These are phyloP conservation scores for Chalaropsis ovoidea DNA, from an alignment of 2,329 filamentous ascomycete genomes.

Conservation along the genomic window DNA sequence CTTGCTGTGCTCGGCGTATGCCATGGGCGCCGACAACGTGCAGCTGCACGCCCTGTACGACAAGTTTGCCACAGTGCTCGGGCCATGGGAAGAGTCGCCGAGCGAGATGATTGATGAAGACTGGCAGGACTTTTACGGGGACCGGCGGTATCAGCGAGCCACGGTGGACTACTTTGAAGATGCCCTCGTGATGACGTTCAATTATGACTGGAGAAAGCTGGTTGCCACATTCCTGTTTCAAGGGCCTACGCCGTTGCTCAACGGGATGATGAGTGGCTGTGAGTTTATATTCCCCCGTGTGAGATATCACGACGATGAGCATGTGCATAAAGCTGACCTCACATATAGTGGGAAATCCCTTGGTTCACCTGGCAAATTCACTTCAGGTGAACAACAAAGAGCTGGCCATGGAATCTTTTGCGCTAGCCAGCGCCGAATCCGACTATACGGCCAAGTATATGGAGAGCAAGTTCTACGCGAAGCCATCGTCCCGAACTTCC, in stretches of 20 bases:
- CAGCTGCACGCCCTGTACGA: conserved; percentile 78
- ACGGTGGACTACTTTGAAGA: conserved; percentile 96
- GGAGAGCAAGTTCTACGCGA: conserved; percentile 64
- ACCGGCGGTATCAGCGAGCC: conserved; percentile 72
- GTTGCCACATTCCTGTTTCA: conserved; percentile 65
- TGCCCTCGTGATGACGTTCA: conserved; percentile 58
- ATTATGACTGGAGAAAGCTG: conserved; percentile 77
- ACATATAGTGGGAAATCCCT: conserved; percentile 64
- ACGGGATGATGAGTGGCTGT: conserved; percentile 70
- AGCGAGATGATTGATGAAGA: conserved; percentile 73
- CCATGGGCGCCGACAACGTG: conserved; percentile 63
- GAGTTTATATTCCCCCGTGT: conserved; percentile 33
- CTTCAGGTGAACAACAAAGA: conserved; percentile 80
- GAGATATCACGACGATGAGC: background rate
- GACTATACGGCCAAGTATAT: conserved; percentile 54
- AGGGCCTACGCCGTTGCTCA: conserved; percentile 66
- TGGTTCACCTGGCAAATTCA: conserved; percentile 94
- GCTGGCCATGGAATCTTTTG: conserved; percentile 78
- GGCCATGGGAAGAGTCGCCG: conserved; percentile 74
- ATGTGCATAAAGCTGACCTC: conserved; percentile 19
- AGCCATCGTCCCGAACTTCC: conserved; percentile 48
- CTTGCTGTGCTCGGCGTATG: conserved; percentile 72
- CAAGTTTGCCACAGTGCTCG: conserved; percentile 57
- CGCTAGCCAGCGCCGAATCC: conserved; percentile 51
- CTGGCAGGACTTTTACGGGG: conserved; percentile 76